Evolutionary conservation across 164 flowering plant species (phyloP).

Genomic region (Macadamia integrifolia): DNA sequence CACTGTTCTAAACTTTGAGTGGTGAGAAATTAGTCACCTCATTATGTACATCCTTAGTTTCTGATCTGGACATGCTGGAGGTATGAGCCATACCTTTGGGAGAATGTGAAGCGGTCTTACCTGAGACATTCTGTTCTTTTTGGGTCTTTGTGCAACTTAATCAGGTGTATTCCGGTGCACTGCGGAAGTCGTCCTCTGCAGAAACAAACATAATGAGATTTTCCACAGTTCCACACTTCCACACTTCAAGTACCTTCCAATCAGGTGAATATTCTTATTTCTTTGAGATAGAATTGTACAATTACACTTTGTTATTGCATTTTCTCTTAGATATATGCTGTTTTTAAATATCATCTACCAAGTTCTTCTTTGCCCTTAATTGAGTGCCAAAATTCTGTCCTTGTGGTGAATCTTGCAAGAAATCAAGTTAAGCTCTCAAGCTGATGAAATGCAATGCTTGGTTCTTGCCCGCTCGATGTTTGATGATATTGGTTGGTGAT

Average conservation of each 20-base stretch:
- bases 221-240: constrained; percentile 75
- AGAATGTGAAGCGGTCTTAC: constrained; percentile 88
- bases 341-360: too few relatives aligned
- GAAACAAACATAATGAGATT: constrained; percentile 80
- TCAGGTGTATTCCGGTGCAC: constrained; percentile 70
- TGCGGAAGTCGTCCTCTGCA: constrained; percentile 64
- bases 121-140: constrained; percentile 88
- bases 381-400: too few relatives aligned
- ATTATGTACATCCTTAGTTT: constrained; percentile 4
- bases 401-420: too few relatives aligned
- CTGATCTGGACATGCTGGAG: constrained; percentile 25
- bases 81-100: constrained; percentile 93
- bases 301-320: too few relatives aligned
- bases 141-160: constrained; percentile 95
- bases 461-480: too few relatives aligned
- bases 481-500: too few relatives aligned
- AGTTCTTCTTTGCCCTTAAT: too few relatives aligned
- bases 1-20: background rate
- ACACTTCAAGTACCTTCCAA: constrained; percentile 95
- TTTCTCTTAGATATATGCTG: too few relatives aligned
- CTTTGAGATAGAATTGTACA: too few relatives aligned
- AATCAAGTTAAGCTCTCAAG: too few relatives aligned
- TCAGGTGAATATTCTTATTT: constrained; percentile 47
- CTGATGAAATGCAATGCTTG: too few relatives aligned
- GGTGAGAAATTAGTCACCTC: background rate